Evolutionary conservation across 1,284 basidiomycete genomes (phyloP).

Genomic region (Ustilago bromivora): DNA sequence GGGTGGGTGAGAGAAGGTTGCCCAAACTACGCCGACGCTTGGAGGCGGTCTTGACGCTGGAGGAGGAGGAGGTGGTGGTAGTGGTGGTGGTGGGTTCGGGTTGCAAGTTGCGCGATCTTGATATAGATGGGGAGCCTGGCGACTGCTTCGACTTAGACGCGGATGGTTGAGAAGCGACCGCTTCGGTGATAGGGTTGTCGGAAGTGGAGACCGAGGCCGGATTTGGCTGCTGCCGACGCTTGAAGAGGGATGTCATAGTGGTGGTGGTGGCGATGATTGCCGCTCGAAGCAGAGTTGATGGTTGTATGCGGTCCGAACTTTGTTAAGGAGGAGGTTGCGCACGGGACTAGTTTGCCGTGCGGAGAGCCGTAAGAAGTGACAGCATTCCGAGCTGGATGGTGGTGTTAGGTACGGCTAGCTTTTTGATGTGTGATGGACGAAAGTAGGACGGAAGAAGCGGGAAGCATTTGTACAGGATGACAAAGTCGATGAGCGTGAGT

Average conservation of each 20-base stretch:
- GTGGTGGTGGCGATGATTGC: not conserved
- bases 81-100: constrained; percentile 1
- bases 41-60: constrained; percentile 14
- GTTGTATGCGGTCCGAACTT: not conserved
- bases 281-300: not conserved
- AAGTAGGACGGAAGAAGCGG: not conserved
- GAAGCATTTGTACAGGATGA: not conserved
- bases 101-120: constrained; percentile 2
- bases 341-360: not conserved
- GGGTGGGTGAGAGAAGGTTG: constrained; percentile 43
- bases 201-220: constrained; percentile 28
- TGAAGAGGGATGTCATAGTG: constrained; percentile 43
- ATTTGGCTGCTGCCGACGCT: constrained; percentile 41
- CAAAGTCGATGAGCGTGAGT: not conserved
- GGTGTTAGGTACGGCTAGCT: not conserved
- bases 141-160: constrained; percentile 1
- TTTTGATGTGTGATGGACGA: not conserved
- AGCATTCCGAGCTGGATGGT: not conserved
- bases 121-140: not conserved
- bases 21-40: constrained; percentile 44
- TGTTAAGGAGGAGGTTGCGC: not conserved
- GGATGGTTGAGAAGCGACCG: constrained; percentile 5
- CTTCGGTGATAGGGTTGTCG: constrained; percentile 15
- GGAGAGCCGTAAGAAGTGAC: not conserved
- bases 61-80: constrained; percentile 7